Conservation (phyloP, 2,329 filamentous ascomycete genomes). For the Colletotrichum gigasporum region DNA sequence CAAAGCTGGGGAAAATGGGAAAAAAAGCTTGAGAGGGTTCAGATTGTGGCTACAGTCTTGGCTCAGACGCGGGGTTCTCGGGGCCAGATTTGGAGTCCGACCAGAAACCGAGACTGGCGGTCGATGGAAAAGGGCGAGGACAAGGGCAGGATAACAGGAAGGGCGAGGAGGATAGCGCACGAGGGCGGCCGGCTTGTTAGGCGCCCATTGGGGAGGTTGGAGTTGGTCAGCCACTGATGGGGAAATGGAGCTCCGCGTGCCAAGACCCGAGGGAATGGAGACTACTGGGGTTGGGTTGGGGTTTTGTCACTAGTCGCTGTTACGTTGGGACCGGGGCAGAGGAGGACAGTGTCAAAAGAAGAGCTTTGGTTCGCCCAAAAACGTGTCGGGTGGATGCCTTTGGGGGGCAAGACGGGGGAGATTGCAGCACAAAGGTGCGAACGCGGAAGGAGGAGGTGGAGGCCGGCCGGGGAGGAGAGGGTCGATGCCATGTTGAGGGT, state of each 20-base stretch:
- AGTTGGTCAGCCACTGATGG: slow-evolving; percentile 24
- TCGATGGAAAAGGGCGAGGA: slow-evolving; percentile 11
- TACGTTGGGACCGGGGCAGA: slow-evolving; percentile 16
- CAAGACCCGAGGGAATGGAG: slow-evolving; percentile 32
- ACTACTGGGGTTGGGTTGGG: slow-evolving; percentile 20
- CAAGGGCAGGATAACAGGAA: background rate
- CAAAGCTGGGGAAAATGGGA: slow-evolving; percentile 4
- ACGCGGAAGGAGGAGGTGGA: background rate
- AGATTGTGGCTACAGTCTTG: background rate
- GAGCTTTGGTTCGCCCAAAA: slow-evolving; percentile 16
- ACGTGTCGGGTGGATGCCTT: slow-evolving; percentile 9
- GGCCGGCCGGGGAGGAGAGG: background rate
- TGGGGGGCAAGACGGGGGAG: background rate
- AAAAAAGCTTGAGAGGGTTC: background rate
- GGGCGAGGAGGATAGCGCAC: background rate
- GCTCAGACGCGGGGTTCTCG: slow-evolving; percentile 13
- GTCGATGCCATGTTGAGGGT: background rate
- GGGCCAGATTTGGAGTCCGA: slow-evolving; percentile 15
- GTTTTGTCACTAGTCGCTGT: background rate
- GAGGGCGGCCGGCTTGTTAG: background rate
- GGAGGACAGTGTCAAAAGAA: slow-evolving; percentile 3
- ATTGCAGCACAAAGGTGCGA: background rate
- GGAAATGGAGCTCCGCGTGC: slow-evolving; percentile 27
- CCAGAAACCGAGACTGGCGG: background rate
- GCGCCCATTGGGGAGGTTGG: background rate